Evolutionary conservation across 768 basidiomycete genomes (phyloP).

Genomic region (Podaxis sp.): DNA sequence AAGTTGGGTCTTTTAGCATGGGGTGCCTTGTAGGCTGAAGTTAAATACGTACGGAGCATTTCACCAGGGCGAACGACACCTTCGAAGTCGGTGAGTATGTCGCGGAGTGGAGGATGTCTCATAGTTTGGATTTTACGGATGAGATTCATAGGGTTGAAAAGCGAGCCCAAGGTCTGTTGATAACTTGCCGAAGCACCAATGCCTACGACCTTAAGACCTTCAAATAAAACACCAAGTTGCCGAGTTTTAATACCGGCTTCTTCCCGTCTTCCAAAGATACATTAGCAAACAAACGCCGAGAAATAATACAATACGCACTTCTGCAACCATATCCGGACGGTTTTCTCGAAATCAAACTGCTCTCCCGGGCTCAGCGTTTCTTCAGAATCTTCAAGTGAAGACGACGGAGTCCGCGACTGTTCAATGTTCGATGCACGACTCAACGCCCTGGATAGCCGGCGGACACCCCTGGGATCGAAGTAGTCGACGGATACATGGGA

Average conservation of each 20-base stretch:
- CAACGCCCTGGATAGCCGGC: constrained; percentile 35
- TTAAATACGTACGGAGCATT: constrained; percentile 63
- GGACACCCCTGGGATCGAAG: constrained; percentile 55
- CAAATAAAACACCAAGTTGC: constrained; percentile 60
- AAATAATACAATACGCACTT: constrained; percentile 27
- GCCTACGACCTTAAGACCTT: constrained; percentile 58
- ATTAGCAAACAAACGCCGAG: background rate
- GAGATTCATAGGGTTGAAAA: constrained; percentile 51
- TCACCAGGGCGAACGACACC: constrained; percentile 68
- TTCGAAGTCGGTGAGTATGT: constrained; percentile 62
- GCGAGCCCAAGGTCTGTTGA: constrained; percentile 61
- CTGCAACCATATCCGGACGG: constrained; percentile 27
- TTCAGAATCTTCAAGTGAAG: constrained; percentile 22
- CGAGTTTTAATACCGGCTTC: constrained; percentile 49
- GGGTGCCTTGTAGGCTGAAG: background rate
- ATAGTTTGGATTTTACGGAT: constrained; percentile 39
- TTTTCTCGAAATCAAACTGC: constrained; percentile 37
- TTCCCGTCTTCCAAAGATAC: constrained; percentile 33
- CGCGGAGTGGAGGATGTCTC: constrained; percentile 61
- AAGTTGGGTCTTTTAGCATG: too few species aligned
- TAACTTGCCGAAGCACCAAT: constrained; percentile 52
- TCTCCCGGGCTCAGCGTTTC: constrained; percentile 24
- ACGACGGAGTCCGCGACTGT: constrained; percentile 1
- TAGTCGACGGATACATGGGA: constrained; percentile 42
- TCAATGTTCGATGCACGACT: constrained; percentile 23